Percentiles rank a stretch among this genome's conserved stretches.
phyloP scores from a whole-genome alignment of 371 early-diverging fungal species.

The Syncephalastrum sp. region DNA sequence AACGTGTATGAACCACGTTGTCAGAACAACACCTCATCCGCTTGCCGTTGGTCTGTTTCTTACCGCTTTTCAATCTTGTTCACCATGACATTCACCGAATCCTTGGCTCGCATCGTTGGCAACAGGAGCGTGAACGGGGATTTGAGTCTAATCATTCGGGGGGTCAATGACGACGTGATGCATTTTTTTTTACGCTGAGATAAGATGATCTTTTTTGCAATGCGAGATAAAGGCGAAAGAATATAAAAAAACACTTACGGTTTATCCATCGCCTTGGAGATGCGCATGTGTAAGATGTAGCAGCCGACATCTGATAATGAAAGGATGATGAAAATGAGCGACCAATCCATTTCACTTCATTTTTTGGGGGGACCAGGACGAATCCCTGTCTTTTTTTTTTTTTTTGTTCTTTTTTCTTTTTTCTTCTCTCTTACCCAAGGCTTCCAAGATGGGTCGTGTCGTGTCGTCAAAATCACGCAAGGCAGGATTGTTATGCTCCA shows the following conservation, averaged over 20 bases:
- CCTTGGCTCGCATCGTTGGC: conserved; percentile 78
- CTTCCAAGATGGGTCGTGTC: conserved; percentile 21
- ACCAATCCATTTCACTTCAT: background rate
- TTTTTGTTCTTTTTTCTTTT: conserved; percentile 13
- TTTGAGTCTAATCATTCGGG: conserved; percentile 19
- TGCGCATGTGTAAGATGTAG: conserved; percentile 58
- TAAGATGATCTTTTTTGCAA: conserved; percentile 5
- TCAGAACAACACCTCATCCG: background rate
- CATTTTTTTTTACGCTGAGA: background rate
- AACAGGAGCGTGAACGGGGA: conserved; percentile 52
- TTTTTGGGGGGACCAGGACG: background rate
- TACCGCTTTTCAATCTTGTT: conserved; percentile 70
- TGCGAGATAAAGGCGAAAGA: no score
- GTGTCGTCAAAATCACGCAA: conserved; percentile 42
- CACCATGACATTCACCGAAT: conserved; percentile 69
- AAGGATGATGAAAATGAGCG: background rate
- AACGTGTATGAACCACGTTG: background rate
- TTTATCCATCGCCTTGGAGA: conserved; percentile 22
- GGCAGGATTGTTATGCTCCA: conserved; percentile 62
- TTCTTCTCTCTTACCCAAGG: conserved; percentile 27
- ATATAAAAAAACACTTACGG: conserved; percentile 19
- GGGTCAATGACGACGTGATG: no score
- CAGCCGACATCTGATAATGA: conserved; percentile 39
- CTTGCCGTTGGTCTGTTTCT: background rate
- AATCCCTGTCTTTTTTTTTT: no score